Conservation (phyloP, 108 stramenopile genomes). For the Stephanodiscus minutulus region DNA sequence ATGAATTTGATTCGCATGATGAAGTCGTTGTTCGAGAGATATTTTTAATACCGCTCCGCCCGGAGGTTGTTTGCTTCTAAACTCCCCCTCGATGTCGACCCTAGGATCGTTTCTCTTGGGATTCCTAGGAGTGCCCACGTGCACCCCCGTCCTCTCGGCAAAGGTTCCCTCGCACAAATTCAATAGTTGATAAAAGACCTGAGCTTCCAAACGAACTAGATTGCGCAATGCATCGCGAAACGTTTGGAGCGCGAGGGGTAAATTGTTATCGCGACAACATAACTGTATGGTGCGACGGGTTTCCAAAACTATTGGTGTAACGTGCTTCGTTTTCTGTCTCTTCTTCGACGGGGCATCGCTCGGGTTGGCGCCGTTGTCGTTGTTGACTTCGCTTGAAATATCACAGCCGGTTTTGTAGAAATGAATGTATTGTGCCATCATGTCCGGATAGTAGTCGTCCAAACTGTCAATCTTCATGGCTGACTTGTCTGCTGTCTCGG, state of each 20-base stretch:
- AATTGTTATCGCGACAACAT: slow-evolving; percentile 71
- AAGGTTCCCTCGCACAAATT: slow-evolving; percentile 78
- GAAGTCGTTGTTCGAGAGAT: slow-evolving; percentile 44
- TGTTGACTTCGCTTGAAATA: not conserved
- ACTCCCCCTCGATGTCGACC: not conserved
- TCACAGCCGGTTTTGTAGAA: slow-evolving; percentile 17
- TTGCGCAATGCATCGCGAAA: slow-evolving; percentile 53
- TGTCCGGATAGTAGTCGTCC: slow-evolving; percentile 23
- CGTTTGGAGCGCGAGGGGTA: slow-evolving; percentile 55
- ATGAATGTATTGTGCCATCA: slow-evolving; percentile 19
- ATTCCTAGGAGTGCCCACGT: slow-evolving; percentile 76
- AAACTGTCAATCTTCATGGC: not conserved
- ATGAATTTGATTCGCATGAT: slow-evolving; percentile 72
- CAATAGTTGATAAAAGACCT: slow-evolving; percentile 79
- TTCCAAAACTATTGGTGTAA: slow-evolving; percentile 41
- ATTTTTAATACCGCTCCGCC: slow-evolving; percentile 12
- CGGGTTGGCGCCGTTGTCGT: not conserved
- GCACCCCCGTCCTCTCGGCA: slow-evolving; percentile 49
- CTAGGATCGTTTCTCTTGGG: not conserved
- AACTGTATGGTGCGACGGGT: slow-evolving; percentile 70
- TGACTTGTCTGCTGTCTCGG: not conserved
- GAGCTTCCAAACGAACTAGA: slow-evolving; percentile 61
- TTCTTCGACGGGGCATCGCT: slow-evolving; percentile 14
- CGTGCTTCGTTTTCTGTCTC: slow-evolving; percentile 24
- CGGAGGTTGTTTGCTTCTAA: slow-evolving; percentile 1